Base-by-base conservation (phyloP, 2,329 filamentous ascomycete genomes). In the Pseudogymnoascus sp. region DNA sequence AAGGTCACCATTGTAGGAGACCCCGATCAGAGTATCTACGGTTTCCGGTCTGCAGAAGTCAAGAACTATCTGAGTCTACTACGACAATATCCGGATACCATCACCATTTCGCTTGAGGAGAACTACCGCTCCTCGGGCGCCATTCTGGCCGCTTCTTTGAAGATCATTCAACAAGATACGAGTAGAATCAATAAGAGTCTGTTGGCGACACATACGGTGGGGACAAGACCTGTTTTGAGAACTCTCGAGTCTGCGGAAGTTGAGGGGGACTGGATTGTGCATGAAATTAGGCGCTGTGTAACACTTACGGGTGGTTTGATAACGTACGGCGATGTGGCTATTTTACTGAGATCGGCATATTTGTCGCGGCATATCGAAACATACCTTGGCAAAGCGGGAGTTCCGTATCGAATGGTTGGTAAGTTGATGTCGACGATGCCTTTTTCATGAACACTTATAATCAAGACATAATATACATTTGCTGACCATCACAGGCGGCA, bases 21-120 rank as follows among this genome's bases (percentile, higher is more conserved):
- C 73, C 93, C 95, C 0, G 95, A 99, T 74, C 93, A 99, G 75
- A 97, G 93, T 74, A 99, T 99, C 64, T 99, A 97, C 73, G 91
- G 93, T 19, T 99, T 96, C 81, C 87, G 93, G 19, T 93, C 91
- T 7, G 93, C 95, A 9, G 93, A 99, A 74, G 91, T 93, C 69
- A 88, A 88, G 73, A 99, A 97, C 70, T 80, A 97, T 59, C 84
- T 85, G 67, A 86, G 89, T 2, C 87, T 99, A 80, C 83, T 91
- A 62, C 79, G 79, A 44, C 87, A 91, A 64, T 97, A 89, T 71
- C 87, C 87, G 0, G 83, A 88, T 26, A 95, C 92, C 0, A 83
- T 91, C 4, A 88, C 95, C 64, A 86, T 97, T 50, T 87, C 93
- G 5, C 80, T 99, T 2, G 90, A 97, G 72, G 90, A 97, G 71